Base-by-base conservation (phyloP, 306 rosid species). In the Casuarina cunninghamiana region DNA sequence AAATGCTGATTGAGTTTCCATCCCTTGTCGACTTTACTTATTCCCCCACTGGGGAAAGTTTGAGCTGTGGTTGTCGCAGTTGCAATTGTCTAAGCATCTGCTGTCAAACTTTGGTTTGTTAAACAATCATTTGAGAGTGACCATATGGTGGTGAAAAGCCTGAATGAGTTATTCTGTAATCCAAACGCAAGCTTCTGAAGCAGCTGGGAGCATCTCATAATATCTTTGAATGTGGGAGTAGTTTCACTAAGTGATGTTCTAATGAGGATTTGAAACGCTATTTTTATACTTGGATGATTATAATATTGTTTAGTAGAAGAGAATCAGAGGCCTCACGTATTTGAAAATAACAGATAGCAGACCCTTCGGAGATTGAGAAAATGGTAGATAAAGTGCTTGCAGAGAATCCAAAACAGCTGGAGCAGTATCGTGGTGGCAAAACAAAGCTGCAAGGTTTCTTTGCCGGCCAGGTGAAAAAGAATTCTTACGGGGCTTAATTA, bases 391-490 rank as follows among this genome's bases (percentile, higher is more conserved):
- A 86, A 65, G 92, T 91, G 72, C 62, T 95, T 72, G 88, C 84
- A 0, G 99, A 93, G 69, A 95, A 93, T 82, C 99, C 99, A 11
- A 93, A 95, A 82, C 97, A 95, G 83, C 70, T 91, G 42, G 97
- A 89, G 80, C 97, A 95, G 82, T 93, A 87, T 53, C 93, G 90
- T 6, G 86, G 97, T 32, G 99, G 97, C 60, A 95, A 85, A 83
- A 91, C 96, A 69, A 95, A 93, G 83, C 82, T 93, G 71, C 90
- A 91, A 84, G 99, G 96, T 21, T 95, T 21, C 81, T 95, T 95
- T 79, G 90, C 97, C 12, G 97, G 98, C 81, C 97, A 95, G 97
- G 98, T 95, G 76, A 84, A 78, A 66, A 67, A 10, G 11, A 6
- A 46, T 46, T 21, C 7, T 9, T 66, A 6, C 9, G 32, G 71